Evolutionary conservation across 345 rosid species (phyloP).

Genomic region (Corymbia maculata): DNA sequence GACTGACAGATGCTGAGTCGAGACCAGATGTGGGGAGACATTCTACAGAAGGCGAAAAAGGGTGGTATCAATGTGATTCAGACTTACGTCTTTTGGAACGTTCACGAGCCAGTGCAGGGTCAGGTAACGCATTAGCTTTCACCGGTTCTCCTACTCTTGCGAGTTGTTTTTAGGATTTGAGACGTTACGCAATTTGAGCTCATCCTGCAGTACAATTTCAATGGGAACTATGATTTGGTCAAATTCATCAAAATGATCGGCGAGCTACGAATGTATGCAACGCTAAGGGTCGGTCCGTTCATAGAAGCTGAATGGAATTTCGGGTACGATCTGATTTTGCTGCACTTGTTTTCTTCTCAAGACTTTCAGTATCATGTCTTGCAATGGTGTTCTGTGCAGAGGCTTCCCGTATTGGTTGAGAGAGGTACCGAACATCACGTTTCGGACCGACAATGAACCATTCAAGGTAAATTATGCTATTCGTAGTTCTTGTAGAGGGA

Average conservation of each 20-base stretch:
- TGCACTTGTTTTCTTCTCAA: neutral
- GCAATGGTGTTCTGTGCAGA: neutral
- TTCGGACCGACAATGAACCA: constrained; percentile 33
- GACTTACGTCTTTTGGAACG: constrained; percentile 46
- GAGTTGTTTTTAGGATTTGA: neutral
- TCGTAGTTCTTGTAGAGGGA: neutral
- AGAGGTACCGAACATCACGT: constrained; percentile 27
- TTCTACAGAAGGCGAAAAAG: constrained; percentile 22
- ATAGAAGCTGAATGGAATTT: constrained; percentile 51
- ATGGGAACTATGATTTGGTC: constrained; percentile 27
- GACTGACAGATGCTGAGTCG: neutral
- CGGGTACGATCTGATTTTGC: constrained; percentile 11
- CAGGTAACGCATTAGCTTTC: constrained; percentile 6
- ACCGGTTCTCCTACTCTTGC: neutral
- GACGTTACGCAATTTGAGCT: neutral
- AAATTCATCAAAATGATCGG: constrained; percentile 28
- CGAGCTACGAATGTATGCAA: constrained; percentile 30
- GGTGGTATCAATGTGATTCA: constrained; percentile 47
- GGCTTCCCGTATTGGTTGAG: constrained; percentile 52
- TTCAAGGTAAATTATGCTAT: constrained; percentile 21
- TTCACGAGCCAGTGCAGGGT: constrained; percentile 36
- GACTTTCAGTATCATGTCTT: neutral
- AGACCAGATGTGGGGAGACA: constrained; percentile 30
- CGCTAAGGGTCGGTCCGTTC: constrained; percentile 47
- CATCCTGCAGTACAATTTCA: constrained; percentile 20